These are phyloP conservation scores for Phytophthora pluvialis DNA, from an alignment of 352 stramenopile species.

Conservation along the genomic window DNA sequence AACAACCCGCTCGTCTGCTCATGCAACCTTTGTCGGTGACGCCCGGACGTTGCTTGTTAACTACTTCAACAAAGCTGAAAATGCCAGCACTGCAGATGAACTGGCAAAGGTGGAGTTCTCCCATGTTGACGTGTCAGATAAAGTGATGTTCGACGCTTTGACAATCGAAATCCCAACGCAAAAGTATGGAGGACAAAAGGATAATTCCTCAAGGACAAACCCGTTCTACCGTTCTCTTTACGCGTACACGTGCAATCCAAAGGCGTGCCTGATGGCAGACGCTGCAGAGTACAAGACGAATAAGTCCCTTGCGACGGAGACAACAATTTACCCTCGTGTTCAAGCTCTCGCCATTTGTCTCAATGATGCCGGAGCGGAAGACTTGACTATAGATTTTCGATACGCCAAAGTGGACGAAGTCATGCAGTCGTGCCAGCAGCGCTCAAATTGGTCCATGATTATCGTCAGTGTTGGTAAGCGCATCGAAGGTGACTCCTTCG, in stretches of 20 bases:
- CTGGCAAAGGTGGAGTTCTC: constrained; percentile 20
- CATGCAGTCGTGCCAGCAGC: constrained; percentile 17
- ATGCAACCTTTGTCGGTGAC: background rate
- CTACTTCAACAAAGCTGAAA: constrained; percentile 14
- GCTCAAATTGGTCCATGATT: constrained; percentile 22
- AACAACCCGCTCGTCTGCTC: background rate
- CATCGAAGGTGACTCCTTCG: constrained; percentile 17
- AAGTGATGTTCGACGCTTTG: constrained; percentile 10
- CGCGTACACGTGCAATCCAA: background rate
- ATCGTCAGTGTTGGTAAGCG: constrained; percentile 23
- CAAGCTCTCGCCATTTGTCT: constrained; percentile 22
- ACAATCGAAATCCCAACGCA: constrained; percentile 15
- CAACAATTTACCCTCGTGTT: constrained; percentile 19
- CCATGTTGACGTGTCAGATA: constrained; percentile 8
- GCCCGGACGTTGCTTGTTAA: background rate
- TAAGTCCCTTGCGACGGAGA: background rate
- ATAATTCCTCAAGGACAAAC: constrained; percentile 16
- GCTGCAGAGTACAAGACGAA: background rate
- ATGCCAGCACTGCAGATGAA: constrained; percentile 10
- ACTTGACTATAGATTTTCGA: background rate
- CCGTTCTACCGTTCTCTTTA: background rate
- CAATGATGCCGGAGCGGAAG: constrained; percentile 5
- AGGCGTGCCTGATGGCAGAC: background rate
- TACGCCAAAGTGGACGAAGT: constrained; percentile 1
- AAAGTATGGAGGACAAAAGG: constrained; percentile 3